These are phyloP conservation scores for Polytrichum commune DNA, from an alignment of 225 moss, liverwort and hornwort genomes.

Conservation along the genomic window DNA sequence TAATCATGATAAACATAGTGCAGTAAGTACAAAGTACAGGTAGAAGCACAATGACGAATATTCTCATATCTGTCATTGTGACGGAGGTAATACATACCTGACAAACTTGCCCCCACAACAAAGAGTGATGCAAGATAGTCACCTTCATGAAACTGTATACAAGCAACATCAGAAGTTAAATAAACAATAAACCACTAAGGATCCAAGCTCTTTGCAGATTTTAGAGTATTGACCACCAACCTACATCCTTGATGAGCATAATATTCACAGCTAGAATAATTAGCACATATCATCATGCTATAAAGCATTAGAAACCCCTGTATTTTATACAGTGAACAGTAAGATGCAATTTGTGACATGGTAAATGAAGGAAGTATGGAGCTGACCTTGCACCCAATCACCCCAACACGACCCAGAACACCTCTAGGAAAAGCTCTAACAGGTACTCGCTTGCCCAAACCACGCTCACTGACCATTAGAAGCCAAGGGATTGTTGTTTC, in stretches of 20 bases:
- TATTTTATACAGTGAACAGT: no score
- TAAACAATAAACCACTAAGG: no score
- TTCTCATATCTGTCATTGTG: no score
- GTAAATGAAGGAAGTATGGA: background rate
- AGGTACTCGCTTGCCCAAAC: conserved; percentile 89
- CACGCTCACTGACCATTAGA: conserved; percentile 86
- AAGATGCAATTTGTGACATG: background rate
- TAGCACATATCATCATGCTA: no score
- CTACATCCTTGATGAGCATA: no score
- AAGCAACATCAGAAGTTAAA: conserved; percentile 1
- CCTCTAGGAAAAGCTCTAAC: conserved; percentile 74
- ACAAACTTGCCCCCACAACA: conserved; percentile 56
- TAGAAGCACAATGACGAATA: no score
- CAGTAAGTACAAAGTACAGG: no score
- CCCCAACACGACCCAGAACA: conserved; percentile 78
- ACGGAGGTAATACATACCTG: conserved; percentile 24
- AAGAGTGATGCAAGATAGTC: conserved; percentile 59
- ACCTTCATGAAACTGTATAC: conserved; percentile 50
- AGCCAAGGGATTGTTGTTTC: conserved; percentile 66
- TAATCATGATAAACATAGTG: no score
- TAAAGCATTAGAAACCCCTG: no score
- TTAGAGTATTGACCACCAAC: no score
- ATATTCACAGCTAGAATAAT: no score
- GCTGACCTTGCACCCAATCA: conserved; percentile 89
- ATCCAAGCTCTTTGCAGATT: no score